Evolutionary conservation across 78 protist genomes (phyloP).

Genomic region (Polysphondylium violaceum): DNA sequence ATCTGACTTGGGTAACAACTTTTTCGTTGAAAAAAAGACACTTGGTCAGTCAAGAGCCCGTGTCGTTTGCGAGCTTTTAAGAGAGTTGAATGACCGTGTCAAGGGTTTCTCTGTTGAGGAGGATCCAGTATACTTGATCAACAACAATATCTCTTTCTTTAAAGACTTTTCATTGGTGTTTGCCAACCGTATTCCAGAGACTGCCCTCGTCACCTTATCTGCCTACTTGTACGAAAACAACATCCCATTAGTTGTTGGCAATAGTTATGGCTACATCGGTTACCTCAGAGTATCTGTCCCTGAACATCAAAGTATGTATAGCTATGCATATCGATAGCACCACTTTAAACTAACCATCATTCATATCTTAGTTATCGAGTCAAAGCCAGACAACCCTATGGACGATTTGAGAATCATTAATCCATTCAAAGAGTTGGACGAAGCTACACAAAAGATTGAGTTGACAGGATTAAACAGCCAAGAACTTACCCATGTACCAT

Average conservation of each 20-base stretch:
- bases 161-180: slow-evolving; percentile 80
- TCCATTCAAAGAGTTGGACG: slow-evolving; percentile 82
- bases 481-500: slow-evolving; percentile 86
- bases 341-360: background rate
- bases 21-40: slow-evolving; percentile 73
- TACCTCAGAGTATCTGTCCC: slow-evolving; percentile 77
- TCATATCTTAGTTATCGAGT: slow-evolving; percentile 75
- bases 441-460: slow-evolving; percentile 25
- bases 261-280: slow-evolving; percentile 90
- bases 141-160: slow-evolving; percentile 56
- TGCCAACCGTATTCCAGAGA: slow-evolving; percentile 80
- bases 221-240: background rate
- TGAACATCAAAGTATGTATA: slow-evolving; percentile 81
- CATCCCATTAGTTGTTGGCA: slow-evolving; percentile 80
- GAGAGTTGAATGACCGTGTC: slow-evolving; percentile 90
- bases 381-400: slow-evolving; percentile 84
- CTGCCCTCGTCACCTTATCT: slow-evolving; percentile 52
- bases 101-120: slow-evolving; percentile 57
- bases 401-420: slow-evolving; percentile 83
- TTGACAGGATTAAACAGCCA: slow-evolving; percentile 38
- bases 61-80: slow-evolving; percentile 75
- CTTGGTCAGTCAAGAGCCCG: slow-evolving; percentile 88
- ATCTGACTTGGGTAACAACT: slow-evolving; percentile 88
- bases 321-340: background rate
- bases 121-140: slow-evolving; percentile 74